Evolutionary conservation across 306 rosid genomes (phyloP).

Genomic region (Acacia acuminata): DNA sequence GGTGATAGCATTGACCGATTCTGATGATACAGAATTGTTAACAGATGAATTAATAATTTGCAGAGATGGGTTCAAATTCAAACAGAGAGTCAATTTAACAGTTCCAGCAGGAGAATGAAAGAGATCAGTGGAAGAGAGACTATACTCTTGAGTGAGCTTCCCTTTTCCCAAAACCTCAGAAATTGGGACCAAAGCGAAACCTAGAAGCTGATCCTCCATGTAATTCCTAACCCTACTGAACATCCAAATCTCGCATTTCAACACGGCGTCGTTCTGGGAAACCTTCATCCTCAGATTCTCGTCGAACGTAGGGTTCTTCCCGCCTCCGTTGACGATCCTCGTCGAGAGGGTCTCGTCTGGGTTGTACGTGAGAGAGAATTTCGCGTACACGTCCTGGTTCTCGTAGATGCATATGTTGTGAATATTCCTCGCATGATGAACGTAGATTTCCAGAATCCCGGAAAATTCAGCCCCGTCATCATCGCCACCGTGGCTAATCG

Average conservation of each 20-base stretch:
- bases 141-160: constrained; percentile 63
- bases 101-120: constrained; percentile 97
- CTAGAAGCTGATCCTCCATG: constrained; percentile 90
- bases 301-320: constrained; percentile 78
- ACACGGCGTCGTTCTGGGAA: constrained; percentile 71
- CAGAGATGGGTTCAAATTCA: constrained; percentile 41
- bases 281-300: constrained; percentile 73
- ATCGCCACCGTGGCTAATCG: constrained; percentile 29
- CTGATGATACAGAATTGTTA: constrained; percentile 40
- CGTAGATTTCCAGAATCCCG: constrained; percentile 76
- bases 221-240: constrained; percentile 75
- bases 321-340: constrained; percentile 74
- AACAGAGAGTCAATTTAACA: constrained; percentile 61
- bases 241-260: constrained; percentile 97
- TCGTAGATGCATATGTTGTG: constrained; percentile 94
- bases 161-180: constrained; percentile 66
- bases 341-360: constrained; percentile 84
- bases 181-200: constrained; percentile 82
- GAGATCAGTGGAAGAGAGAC: constrained; percentile 94
- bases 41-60: constrained; percentile 30
- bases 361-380: constrained; percentile 82
- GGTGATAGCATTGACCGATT: constrained; percentile 31
- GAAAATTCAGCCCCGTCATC: constrained; percentile 56
- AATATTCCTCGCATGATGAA: constrained; percentile 87
- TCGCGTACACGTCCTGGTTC: constrained; percentile 93